A percentile compares a stretch with the other conserved stretches of the same genome.
Conservation (phyloP, 225 moss, liverwort and hornwort species). For the Polytrichum commune region DNA sequence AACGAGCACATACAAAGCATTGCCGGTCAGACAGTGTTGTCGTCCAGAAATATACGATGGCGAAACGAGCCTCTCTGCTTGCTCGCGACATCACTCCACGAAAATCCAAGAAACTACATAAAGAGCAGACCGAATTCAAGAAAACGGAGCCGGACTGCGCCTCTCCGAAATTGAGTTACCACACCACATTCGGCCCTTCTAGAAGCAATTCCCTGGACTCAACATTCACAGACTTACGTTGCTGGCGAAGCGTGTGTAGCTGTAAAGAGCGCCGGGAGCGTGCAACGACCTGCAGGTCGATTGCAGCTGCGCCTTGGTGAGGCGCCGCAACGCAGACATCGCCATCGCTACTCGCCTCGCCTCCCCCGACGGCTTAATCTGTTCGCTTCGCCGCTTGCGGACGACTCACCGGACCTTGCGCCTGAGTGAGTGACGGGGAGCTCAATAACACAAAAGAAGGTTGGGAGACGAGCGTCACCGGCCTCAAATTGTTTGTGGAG, state of each 20-base stretch:
- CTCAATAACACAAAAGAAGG: too few species aligned
- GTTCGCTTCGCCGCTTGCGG: neutral
- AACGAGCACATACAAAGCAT: too few species aligned
- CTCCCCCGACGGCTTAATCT: neutral
- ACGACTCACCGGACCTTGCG: neutral
- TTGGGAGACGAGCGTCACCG: neutral
- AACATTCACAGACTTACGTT: constrained; percentile 11
- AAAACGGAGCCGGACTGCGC: too few species aligned
- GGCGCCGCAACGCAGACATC: constrained; percentile 60
- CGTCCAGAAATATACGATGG: too few species aligned
- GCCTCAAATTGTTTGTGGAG: neutral
- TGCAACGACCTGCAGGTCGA: constrained; percentile 30
- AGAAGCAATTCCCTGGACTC: too few species aligned
- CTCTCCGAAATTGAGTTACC: too few species aligned
- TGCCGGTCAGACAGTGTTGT: too few species aligned
- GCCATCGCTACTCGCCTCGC: constrained; percentile 32
- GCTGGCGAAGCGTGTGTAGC: constrained; percentile 20
- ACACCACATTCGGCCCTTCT: too few species aligned
- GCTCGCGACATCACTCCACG: too few species aligned
- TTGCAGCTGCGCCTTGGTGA: constrained; percentile 33
- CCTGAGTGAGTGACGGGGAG: neutral
- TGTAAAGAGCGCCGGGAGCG: constrained; percentile 18
- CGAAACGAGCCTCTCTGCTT: too few species aligned
- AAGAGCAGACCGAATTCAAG: too few species aligned
- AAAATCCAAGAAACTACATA: too few species aligned